Conservation (phyloP, 208 protist species). For the Perkinsela sp. region DNA sequence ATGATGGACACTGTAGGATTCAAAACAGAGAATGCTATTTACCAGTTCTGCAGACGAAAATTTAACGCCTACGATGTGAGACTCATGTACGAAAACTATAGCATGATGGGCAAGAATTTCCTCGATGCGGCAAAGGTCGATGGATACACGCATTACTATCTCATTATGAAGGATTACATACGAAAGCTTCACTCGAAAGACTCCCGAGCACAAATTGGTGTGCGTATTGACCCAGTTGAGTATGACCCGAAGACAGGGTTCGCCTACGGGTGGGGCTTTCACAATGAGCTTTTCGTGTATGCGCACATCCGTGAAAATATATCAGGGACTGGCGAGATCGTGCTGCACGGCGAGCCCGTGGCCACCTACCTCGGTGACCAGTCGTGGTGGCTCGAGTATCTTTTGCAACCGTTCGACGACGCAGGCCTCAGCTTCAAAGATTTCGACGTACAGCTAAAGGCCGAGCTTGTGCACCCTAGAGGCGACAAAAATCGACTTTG, state of each 20-base stretch:
- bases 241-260: constrained; percentile 37
- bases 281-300: constrained; percentile 45
- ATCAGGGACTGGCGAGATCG: constrained; percentile 25
- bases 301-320: constrained; percentile 41
- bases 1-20: constrained; percentile 53
- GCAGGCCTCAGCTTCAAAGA: constrained; percentile 39
- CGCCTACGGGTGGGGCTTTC: constrained; percentile 34
- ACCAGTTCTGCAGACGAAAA: constrained; percentile 48
- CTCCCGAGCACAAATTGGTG: constrained; percentile 52
- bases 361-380: constrained; percentile 34
- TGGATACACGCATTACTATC: constrained; percentile 60
- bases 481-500: constrained; percentile 34
- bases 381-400: constrained; percentile 61
- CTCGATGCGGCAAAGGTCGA: constrained; percentile 34
- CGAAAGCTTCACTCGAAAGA: constrained; percentile 54
- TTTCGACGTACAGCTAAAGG: constrained; percentile 49
- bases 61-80: constrained; percentile 53
- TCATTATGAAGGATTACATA: constrained; percentile 46
- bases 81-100: constrained; percentile 66
- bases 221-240: constrained; percentile 52
- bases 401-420: constrained; percentile 58
- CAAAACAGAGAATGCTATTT: constrained; percentile 57
- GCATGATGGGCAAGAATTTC: constrained; percentile 40
- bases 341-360: constrained; percentile 40
- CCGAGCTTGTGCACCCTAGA: too few species aligned